phyloP scores from a whole-genome alignment of 2,329 filamentous ascomycete species.

The Fusarium compactum region DNA sequence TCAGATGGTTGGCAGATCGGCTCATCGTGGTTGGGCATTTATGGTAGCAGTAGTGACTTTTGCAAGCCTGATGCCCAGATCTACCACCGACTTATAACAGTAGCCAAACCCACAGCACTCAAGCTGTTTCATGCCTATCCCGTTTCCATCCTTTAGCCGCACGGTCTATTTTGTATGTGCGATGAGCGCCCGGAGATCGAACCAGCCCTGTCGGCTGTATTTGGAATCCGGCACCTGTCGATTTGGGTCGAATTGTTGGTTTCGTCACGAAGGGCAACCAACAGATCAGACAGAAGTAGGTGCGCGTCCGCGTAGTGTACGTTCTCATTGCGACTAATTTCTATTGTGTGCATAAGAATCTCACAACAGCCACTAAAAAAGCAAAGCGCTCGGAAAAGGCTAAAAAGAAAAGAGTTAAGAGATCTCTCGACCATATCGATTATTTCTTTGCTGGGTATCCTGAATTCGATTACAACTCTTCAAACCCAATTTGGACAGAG shows the following conservation, averaged over 20 bases:
- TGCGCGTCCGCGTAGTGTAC: background rate
- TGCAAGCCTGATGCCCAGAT: rapidly evolving
- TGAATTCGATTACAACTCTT: background rate
- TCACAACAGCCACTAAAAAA: background rate
- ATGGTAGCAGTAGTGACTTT: rapidly evolving
- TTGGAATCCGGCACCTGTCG: background rate
- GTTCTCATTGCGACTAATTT: background rate
- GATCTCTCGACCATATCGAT: background rate
- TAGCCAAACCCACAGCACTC: background rate
- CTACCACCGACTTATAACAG: background rate
- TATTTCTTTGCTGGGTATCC: background rate
- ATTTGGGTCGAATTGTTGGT: background rate
- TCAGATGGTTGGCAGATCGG: background rate
- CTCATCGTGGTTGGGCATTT: background rate
- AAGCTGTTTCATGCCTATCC: background rate
- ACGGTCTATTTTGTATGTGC: rapidly evolving
- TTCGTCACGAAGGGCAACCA: background rate
- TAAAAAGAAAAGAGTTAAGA: background rate
- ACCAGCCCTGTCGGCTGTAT: background rate
- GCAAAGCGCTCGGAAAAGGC: background rate
- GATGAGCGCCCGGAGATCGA: background rate
- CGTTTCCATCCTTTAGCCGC: rapidly evolving
- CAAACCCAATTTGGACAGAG: background rate
- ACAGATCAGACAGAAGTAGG: background rate
- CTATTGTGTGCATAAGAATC: background rate